These are phyloP conservation scores for Dalbergia cochinchinensis DNA, from an alignment of 306 rosid genomes.

Conservation along the genomic window DNA sequence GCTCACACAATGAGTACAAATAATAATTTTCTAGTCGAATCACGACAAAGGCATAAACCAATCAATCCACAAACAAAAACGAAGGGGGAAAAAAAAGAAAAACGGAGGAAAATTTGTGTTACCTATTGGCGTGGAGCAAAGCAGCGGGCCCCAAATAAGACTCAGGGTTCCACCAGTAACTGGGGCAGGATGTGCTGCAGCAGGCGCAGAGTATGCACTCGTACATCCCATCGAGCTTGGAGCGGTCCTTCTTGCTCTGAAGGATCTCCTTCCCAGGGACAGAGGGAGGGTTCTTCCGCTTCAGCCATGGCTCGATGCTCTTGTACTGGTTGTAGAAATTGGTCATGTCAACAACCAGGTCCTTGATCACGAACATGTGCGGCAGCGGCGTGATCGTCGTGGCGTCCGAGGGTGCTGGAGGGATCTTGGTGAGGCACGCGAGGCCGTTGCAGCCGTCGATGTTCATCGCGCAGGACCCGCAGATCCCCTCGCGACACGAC, in stretches of 20 bases:
- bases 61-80: neutral
- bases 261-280: conserved; percentile 74
- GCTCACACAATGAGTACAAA: no score
- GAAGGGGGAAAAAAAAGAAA: neutral
- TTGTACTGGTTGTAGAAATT: conserved; percentile 96
- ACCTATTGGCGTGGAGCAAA: conserved; percentile 97
- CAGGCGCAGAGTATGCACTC: conserved; percentile 97
- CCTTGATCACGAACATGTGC: conserved; percentile 95
- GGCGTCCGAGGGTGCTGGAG: conserved; percentile 24
- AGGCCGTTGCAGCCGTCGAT: conserved; percentile 97
- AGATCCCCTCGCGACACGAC: conserved; percentile 95
- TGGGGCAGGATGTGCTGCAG: conserved; percentile 98
- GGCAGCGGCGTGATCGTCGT: conserved; percentile 83
- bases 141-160: conserved; percentile 97
- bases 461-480: conserved; percentile 99
- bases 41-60: neutral
- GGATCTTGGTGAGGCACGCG: conserved; percentile 89
- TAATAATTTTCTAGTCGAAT: no score
- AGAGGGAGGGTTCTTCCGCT: conserved; percentile 77
- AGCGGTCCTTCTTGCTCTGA: conserved; percentile 91
- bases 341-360: conserved; percentile 94
- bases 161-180: conserved; percentile 99
- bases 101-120: neutral
- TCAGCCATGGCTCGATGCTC: conserved; percentile 98
- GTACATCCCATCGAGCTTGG: conserved; percentile 97